These are phyloP conservation scores for Leccinum olivaceopallidum DNA, from an alignment of 768 basidiomycete genomes.

Conservation along the genomic window DNA sequence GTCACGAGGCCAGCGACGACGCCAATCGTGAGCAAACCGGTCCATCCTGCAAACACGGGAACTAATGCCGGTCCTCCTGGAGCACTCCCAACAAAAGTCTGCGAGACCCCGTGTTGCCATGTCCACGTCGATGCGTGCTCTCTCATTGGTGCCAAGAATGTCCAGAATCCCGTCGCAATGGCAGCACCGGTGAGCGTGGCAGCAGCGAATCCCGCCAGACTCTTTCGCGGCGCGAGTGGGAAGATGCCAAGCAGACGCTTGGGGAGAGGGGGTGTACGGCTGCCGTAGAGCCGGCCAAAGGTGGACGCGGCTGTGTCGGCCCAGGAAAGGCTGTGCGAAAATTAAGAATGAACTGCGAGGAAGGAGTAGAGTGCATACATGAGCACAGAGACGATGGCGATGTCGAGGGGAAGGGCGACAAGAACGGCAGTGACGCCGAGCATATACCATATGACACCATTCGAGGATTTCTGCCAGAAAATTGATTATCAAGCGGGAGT, in stretches of 20 bases:
- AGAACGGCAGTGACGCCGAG: constrained; percentile 82
- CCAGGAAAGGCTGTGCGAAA: constrained; percentile 76
- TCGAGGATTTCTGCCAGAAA: constrained; percentile 50
- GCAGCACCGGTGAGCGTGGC: constrained; percentile 70
- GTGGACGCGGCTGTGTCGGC: constrained; percentile 95
- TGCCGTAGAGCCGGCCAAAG: constrained; percentile 82
- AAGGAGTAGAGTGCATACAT: constrained; percentile 56
- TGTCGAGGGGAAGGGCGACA: constrained; percentile 74
- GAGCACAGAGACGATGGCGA: constrained; percentile 87
- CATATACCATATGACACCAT: constrained; percentile 90
- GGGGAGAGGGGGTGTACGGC: constrained; percentile 64
- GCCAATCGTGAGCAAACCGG: constrained; percentile 57
- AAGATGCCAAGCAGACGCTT: constrained; percentile 45
- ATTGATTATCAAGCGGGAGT: not conserved
- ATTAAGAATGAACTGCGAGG: not conserved
- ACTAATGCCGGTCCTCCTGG: constrained; percentile 2
- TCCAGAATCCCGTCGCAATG: constrained; percentile 75
- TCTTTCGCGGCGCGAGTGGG: constrained; percentile 80
- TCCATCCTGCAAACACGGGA: constrained; percentile 26
- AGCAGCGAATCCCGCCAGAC: constrained; percentile 80
- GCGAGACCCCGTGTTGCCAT: constrained; percentile 51
- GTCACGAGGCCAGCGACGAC: constrained; percentile 74
- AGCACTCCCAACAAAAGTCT: constrained; percentile 21
- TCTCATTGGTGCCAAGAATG: constrained; percentile 52
- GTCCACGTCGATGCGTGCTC: constrained; percentile 50